Evolutionary conservation across 1,284 basidiomycete species (phyloP).

Genomic region (Austroboletus niveus): DNA sequence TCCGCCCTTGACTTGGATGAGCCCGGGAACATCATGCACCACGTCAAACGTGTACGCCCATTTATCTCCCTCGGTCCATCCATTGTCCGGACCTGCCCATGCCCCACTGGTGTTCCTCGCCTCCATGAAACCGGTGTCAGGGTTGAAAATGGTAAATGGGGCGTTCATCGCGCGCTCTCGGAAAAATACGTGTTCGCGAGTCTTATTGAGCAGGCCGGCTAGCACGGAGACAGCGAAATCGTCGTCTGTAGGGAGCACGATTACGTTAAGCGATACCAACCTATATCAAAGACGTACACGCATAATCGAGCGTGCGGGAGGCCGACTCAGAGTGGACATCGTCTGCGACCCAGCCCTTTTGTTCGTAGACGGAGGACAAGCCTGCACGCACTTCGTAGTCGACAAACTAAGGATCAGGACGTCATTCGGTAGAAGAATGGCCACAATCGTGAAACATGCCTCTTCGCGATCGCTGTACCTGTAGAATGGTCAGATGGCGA

Average conservation of each 20-base stretch:
- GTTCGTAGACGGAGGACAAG: constrained; percentile 64
- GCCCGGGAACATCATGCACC: constrained; percentile 64
- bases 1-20: constrained; percentile 68
- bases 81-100: constrained; percentile 69
- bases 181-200: constrained; percentile 51
- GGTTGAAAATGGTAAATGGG: constrained; percentile 70
- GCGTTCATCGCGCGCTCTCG: constrained; percentile 53
- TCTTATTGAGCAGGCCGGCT: constrained; percentile 51
- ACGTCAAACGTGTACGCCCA: constrained; percentile 84
- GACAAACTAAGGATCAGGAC: constrained; percentile 49
- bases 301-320: constrained; percentile 75
- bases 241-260: constrained; percentile 53
- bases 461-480: constrained; percentile 78
- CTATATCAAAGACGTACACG: constrained; percentile 48
- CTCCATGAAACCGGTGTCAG: constrained; percentile 77
- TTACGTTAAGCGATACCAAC: too few relatives aligned
- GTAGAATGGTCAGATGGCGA: constrained; percentile 9
- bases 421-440: constrained; percentile 1
- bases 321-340: constrained; percentile 80
- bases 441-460: constrained; percentile 31
- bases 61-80: constrained; percentile 84
- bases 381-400: constrained; percentile 83
- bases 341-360: constrained; percentile 74
- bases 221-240: constrained; percentile 73
- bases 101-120: constrained; percentile 66